Percentiles rank a stretch among this genome's conserved stretches.
Conservation (phyloP, 2,329 filamentous ascomycete species). For the Pezicula rhizophila region DNA sequence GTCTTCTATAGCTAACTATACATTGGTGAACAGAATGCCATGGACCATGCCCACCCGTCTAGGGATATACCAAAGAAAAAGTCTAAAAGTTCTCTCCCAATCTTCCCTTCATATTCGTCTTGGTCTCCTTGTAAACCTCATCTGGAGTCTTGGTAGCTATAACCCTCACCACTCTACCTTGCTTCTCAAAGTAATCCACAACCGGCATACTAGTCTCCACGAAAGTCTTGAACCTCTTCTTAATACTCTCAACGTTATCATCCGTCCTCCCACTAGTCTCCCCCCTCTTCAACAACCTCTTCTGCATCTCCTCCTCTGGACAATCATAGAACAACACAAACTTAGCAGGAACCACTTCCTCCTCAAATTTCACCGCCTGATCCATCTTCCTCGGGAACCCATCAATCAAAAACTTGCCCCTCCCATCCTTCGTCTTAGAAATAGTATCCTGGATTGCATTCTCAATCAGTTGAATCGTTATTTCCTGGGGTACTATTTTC, state of each 20-base stretch:
- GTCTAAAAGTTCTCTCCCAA: slow-evolving; percentile 39
- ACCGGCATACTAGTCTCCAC: slow-evolving; percentile 97
- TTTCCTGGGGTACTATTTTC: slow-evolving; percentile 97
- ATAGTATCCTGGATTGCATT: slow-evolving; percentile 81
- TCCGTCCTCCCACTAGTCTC: slow-evolving; percentile 88
- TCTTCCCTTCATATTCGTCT: slow-evolving; percentile 41
- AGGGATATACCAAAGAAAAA: slow-evolving; percentile 2
- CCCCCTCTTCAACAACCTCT: slow-evolving; percentile 76
- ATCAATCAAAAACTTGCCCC: slow-evolving; percentile 69
- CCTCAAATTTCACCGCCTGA: slow-evolving; percentile 91
- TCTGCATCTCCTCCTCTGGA: slow-evolving; percentile 82
- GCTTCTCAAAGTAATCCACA: slow-evolving; percentile 72
- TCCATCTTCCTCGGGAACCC: slow-evolving; percentile 97
- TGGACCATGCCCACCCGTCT: neutral
- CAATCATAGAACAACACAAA: slow-evolving; percentile 95
- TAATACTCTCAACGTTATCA: slow-evolving; percentile 92
- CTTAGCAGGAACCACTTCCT: slow-evolving; percentile 73
- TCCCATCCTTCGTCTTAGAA: slow-evolving; percentile 38
- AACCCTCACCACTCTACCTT: slow-evolving; percentile 76
- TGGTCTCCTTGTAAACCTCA: slow-evolving; percentile 49
- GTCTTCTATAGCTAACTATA: too few species aligned
- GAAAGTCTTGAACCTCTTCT: slow-evolving; percentile 93
- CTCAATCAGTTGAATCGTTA: slow-evolving; percentile 87
- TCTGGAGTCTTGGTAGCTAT: slow-evolving; percentile 64
- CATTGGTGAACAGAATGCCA: too few species aligned